These are phyloP conservation scores for Scortechinia acanthostroma DNA, from an alignment of 2,329 filamentous ascomycete genomes.

Conservation along the genomic window DNA sequence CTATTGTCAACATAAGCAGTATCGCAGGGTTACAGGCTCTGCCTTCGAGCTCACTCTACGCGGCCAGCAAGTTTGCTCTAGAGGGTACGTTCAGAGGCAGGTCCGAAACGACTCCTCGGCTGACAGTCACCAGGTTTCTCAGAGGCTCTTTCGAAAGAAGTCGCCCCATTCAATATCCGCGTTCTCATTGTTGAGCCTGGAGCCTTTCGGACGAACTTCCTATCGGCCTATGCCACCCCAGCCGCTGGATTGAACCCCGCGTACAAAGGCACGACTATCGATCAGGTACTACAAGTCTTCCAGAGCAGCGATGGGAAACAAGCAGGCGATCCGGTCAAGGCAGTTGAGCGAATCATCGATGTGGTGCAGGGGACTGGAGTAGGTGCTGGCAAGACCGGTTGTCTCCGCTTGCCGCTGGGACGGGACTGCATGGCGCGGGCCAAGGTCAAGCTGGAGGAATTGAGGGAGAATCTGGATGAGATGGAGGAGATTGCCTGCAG, in stretches of 20 bases:
- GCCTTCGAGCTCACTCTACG: slow-evolving; percentile 14
- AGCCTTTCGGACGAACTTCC: slow-evolving; percentile 14
- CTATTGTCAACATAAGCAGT: slow-evolving; percentile 14
- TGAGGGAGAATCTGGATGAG: slow-evolving; percentile 9
- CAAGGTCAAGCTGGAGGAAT: slow-evolving; percentile 8
- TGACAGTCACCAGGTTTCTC: slow-evolving; percentile 12
- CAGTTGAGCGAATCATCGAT: slow-evolving; percentile 13
- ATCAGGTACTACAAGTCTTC: slow-evolving; percentile 7
- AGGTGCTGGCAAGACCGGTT: slow-evolving; percentile 11
- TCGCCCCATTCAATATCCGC: slow-evolving; percentile 14
- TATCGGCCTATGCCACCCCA: slow-evolving; percentile 7
- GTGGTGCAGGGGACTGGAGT: slow-evolving; percentile 13
- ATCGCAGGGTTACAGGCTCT: slow-evolving; percentile 10
- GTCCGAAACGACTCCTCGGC: background rate
- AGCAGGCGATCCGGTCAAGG: slow-evolving; percentile 14
- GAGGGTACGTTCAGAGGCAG: slow-evolving; percentile 14
- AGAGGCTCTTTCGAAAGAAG: slow-evolving; percentile 12
- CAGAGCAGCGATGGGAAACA: slow-evolving; percentile 9
- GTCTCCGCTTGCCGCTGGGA: slow-evolving; percentile 15
- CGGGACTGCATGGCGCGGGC: slow-evolving; percentile 12
- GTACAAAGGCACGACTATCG: slow-evolving; percentile 10
- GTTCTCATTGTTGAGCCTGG: slow-evolving; percentile 15
- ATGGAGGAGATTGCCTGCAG: slow-evolving; percentile 4
- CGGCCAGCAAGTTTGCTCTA: slow-evolving; percentile 15
- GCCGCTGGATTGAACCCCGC: slow-evolving; percentile 9